phyloP scores from a whole-genome alignment of 1,284 basidiomycete genomes.

The Puccinia polysora region DNA sequence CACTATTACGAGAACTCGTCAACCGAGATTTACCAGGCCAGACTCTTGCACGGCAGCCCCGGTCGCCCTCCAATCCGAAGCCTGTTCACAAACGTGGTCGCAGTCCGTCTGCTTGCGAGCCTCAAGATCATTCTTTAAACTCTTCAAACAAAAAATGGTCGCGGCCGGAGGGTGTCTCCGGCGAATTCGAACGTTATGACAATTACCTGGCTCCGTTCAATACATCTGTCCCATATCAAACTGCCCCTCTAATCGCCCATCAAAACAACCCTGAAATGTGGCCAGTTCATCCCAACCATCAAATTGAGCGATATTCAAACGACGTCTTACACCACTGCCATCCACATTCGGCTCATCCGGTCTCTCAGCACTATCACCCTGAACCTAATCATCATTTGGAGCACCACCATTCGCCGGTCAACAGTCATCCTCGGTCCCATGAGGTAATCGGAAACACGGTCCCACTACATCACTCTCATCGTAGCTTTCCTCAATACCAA shows the following conservation, averaged over 20 bases:
- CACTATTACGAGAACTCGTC: conserved; percentile 26
- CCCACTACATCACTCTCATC: conserved; percentile 9
- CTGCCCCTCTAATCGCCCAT: conserved; percentile 4
- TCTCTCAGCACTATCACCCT: conserved; percentile 12
- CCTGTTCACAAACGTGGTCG: conserved; percentile 23
- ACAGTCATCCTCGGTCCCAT: conserved; percentile 18
- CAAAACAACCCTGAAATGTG: conserved; percentile 17
- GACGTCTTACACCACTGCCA: conserved; percentile 22
- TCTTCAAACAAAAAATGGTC: conserved; percentile 19
- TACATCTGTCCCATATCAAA: conserved; percentile 17
- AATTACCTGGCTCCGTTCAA: conserved; percentile 19
- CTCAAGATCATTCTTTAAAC: conserved; percentile 12
- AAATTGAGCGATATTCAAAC: conserved; percentile 11
- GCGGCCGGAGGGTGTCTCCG: conserved; percentile 13
- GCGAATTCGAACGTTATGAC: conserved; percentile 17
- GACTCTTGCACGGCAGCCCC: conserved; percentile 1
- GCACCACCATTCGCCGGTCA: conserved; percentile 20
- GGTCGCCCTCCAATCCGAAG: conserved; percentile 19
- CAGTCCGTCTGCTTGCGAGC: conserved; percentile 14
- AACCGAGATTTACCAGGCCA: conserved; percentile 40
- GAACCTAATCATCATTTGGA: conserved; percentile 23
- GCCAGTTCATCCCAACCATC: conserved; percentile 10
- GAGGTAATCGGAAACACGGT: conserved; percentile 13
- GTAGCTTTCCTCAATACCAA: conserved; percentile 12
- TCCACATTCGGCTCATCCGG: conserved; percentile 17